Base-by-base conservation (phyloP, 164 flowering plant species). In the Kalanchoe fedtschenkoi region DNA sequence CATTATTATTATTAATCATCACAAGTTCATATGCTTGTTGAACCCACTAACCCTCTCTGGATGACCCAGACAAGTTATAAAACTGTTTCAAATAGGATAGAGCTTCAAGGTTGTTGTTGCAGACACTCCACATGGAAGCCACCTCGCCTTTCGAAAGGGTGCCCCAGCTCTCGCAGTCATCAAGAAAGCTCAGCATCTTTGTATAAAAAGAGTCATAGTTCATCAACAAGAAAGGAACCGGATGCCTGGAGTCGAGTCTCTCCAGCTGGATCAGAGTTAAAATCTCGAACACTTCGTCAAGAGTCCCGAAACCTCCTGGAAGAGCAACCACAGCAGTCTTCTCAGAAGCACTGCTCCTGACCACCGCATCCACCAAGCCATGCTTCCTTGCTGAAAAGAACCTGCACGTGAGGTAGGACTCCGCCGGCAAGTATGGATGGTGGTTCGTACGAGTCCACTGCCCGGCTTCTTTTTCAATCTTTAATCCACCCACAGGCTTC, bases 321-420 rank as follows among this genome's bases (percentile, higher is more conserved):
- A 93, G 81, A 41, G 85, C 87, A 65, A 93, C 69, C 7, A 93
- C 80, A 10, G 91, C 98, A 0, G 99, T 90, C 66, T 75, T 76
- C 26, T 90, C 97, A n/a, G 83, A 74, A 39, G 43, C 55, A 63
- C 24, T 62, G 43, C 37, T 75, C 66, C 97, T 74, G 54, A 90
- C 84, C 3, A 71, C 97, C 33, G 96, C 96, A 75, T 90, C 99
- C 33, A 90, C 96, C 57, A 88, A 69, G 2, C 96, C 97, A 55
- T 93, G 99, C 73, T 90, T 93, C 70, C 99, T 79, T 41, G 97
- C 91, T 16, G 96, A 93, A 78, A 93, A 93, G 63, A 93, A 89
- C 81, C 97, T 85, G 92, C 99, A 93, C 28, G 97, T 93, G 57
- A 82, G 79, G 69, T 90, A 90, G 34, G 81, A 76, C 65, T 85